phyloP scores from a whole-genome alignment of 1,139 yeast species.

The Taphrina deformans region DNA sequence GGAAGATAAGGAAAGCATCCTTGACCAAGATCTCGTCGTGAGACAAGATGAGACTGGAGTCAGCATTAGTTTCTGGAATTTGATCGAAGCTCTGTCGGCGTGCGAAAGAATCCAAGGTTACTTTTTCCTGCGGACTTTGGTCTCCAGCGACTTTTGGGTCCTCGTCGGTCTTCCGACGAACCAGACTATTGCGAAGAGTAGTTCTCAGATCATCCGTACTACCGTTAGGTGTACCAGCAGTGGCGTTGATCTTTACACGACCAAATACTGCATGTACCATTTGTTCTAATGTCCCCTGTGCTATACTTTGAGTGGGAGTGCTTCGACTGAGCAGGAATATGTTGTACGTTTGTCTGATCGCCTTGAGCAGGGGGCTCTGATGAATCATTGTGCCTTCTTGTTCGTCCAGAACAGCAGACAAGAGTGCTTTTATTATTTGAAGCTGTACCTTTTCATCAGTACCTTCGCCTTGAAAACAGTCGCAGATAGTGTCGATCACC shows the following conservation, averaged over 20 bases:
- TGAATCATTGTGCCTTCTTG: conserved; percentile 76
- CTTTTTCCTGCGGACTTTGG: conserved; percentile 40
- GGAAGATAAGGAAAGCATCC: conserved; percentile 87
- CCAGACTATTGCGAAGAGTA: neutral
- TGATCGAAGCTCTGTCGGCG: conserved; percentile 40
- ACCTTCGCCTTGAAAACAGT: conserved; percentile 87
- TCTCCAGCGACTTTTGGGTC: conserved; percentile 1
- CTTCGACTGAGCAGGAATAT: conserved; percentile 82
- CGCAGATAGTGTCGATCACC: conserved; percentile 79
- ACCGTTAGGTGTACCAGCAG: neutral
- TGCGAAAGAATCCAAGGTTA: conserved; percentile 41
- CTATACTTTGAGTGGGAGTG: conserved; percentile 84
- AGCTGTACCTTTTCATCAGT: conserved; percentile 86
- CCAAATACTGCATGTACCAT: conserved; percentile 83
- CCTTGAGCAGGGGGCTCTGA: conserved; percentile 83
- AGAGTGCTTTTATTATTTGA: conserved; percentile 87
- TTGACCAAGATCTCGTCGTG: conserved; percentile 72
- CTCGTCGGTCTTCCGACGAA: neutral
- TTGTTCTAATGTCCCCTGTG: conserved; percentile 93
- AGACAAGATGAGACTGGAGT: conserved; percentile 44
- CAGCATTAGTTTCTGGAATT: conserved; percentile 36
- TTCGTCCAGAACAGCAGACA: conserved; percentile 73
- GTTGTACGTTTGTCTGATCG: conserved; percentile 89
- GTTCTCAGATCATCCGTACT: neutral
- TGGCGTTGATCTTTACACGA: conserved; percentile 45